Evolutionary conservation across 2,329 filamentous ascomycete species (phyloP), one percentile per base, ranked within the genome.

Genomic region (Phyllosticta citrichinensis): DNA sequence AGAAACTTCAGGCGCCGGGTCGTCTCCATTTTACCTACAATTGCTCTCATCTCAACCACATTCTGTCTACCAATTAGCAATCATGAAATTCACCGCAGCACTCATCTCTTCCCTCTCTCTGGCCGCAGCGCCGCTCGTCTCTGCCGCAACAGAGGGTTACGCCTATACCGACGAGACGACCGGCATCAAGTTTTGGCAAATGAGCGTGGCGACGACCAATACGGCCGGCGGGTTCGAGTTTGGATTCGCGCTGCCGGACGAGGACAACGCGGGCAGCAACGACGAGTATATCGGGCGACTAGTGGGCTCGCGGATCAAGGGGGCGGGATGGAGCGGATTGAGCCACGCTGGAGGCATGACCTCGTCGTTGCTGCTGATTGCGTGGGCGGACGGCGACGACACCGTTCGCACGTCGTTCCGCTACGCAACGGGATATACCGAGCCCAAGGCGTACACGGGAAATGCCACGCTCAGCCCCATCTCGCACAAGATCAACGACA

Each of bases 381-480:
- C 70, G 12, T 74, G 67, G 66, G 67, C 68, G 25, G 66, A 70
- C 30, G 66, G 63, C 20, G 61, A 65, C 24, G 33, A 40, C 11
- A 58, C 55, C 0, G 67, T 74, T 50, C 67, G 70, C 64, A 72
- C 72, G 2, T 67, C 65, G 50, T 74, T 74, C 58, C 65, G 66
- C 14, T 72, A 59, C 27, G 69, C 70, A 0, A 64, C 62, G 57
- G 84, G 83, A 55, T 88, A 87, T 68, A 76, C 78, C 25, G 75
- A 78, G 63, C 86, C 86, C 0, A 76, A 77, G 0, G 67, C 80
- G 40, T 88, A 88, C 70, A 77, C 77, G 0, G 87, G 87, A 60
- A 77, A 83, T 64, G 84, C 86, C 9, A 83, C 77, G 35, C 69
- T 88, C 24, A 85, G 82, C 0, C 80, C 84, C 64, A 81, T 88